phyloP scores from a whole-genome alignment of 2,329 filamentous ascomycete genomes.

The Sphaerulina populicola region DNA sequence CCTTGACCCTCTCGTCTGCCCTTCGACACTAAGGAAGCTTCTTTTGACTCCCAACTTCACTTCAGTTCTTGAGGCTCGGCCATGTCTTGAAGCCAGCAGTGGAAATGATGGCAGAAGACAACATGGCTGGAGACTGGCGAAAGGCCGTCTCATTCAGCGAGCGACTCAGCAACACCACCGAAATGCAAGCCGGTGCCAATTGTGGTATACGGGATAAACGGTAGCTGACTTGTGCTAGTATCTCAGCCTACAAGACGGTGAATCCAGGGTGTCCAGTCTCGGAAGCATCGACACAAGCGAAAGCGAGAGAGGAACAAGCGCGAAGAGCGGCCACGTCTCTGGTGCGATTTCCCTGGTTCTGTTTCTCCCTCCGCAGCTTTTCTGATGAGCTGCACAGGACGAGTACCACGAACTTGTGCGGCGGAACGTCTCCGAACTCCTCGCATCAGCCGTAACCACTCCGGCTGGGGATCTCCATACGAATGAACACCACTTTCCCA shows the following conservation, averaged over 20 bases:
- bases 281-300: slow-evolving; percentile 52
- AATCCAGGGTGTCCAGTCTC: slow-evolving; percentile 39
- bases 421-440: slow-evolving; percentile 22
- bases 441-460: slow-evolving; percentile 30
- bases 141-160: slow-evolving; percentile 39
- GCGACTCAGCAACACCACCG: slow-evolving; percentile 38
- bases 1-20: neutral
- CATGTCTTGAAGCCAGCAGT: neutral
- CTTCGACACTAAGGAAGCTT: neutral
- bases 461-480: slow-evolving; percentile 20
- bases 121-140: slow-evolving; percentile 36
- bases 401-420: slow-evolving; percentile 45
- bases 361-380: slow-evolving; percentile 18
- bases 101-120: neutral
- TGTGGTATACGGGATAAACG: neutral
- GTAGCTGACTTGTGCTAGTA: slow-evolving; percentile 33
- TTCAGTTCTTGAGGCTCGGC: too few species aligned
- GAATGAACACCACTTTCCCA: slow-evolving; percentile 29
- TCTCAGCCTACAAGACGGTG: slow-evolving; percentile 42
- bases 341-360: slow-evolving; percentile 37
- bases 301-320: slow-evolving; percentile 56
- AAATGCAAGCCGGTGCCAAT: slow-evolving; percentile 40
- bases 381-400: slow-evolving; percentile 42
- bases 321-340: slow-evolving; percentile 51
- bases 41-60: neutral